phyloP scores from a whole-genome alignment of 2,329 filamentous ascomycete genomes.

The Aspergillus texensis region DNA sequence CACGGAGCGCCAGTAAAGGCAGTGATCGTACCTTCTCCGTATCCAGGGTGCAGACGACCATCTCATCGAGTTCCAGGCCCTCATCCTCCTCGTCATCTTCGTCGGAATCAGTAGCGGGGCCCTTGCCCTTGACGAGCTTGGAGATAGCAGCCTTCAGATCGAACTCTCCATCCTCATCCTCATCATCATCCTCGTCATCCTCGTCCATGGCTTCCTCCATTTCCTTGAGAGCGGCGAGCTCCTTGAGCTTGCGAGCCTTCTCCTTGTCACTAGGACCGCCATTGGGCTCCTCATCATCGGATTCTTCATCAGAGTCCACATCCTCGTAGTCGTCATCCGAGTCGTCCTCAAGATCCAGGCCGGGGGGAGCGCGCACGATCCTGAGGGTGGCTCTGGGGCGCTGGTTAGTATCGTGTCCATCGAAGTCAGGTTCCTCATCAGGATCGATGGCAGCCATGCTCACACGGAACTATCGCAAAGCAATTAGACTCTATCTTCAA shows the following conservation, averaged over 20 bases:
- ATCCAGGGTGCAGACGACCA: conserved; percentile 94
- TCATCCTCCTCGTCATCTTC: conserved; percentile 62
- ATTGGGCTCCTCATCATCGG: conserved; percentile 76
- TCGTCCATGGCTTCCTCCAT: conserved; percentile 69
- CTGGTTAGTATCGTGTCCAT: conserved; percentile 62
- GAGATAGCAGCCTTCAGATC: conserved; percentile 51
- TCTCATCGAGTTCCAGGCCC: conserved; percentile 76
- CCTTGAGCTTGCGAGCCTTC: conserved; percentile 85
- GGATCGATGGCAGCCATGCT: conserved; percentile 99
- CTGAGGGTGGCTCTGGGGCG: conserved; percentile 84
- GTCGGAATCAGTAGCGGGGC: conserved; percentile 67
- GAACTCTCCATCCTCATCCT: conserved; percentile 69
- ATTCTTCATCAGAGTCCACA: conserved; percentile 50
- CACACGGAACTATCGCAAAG: conserved; percentile 74
- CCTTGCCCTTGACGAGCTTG: conserved; percentile 67
- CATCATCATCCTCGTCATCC: conserved; percentile 52
- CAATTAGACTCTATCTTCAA: not conserved
- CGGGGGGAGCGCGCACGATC: conserved; percentile 73
- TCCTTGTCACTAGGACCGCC: conserved; percentile 88
- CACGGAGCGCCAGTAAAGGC: conserved; percentile 10
- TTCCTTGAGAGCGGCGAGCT: conserved; percentile 75
- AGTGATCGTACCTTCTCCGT: conserved; percentile 73
- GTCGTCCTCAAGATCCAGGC: conserved; percentile 56
- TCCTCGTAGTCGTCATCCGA: conserved; percentile 59
- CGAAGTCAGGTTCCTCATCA: conserved; percentile 70